A percentile compares a stretch with the other conserved stretches of the same genome.
Conservation (phyloP, 306 rosid species). For the Nissolia schottii region DNA sequence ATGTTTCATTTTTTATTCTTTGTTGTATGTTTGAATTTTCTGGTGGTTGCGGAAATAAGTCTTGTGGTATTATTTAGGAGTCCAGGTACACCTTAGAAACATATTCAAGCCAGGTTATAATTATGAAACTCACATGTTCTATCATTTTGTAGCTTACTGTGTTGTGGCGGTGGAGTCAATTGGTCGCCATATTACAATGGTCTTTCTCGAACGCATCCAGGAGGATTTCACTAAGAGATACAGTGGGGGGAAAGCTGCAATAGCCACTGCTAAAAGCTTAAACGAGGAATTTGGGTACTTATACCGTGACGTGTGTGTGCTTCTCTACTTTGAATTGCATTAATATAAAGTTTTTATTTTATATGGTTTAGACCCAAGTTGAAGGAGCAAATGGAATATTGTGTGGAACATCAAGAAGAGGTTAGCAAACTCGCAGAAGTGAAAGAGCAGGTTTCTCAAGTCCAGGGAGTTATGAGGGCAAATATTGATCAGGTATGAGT, state of each 20-base stretch:
- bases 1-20: no score
- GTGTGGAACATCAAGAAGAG: constrained; percentile 84
- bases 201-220: constrained; percentile 75
- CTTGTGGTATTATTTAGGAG: no score
- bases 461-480: constrained; percentile 78
- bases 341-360: constrained; percentile 8
- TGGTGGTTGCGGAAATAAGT: no score
- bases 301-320: not conserved
- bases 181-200: constrained; percentile 69
- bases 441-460: constrained; percentile 87
- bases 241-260: constrained; percentile 71
- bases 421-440: constrained; percentile 67
- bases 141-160: constrained; percentile 60
- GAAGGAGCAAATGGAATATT: constrained; percentile 87
- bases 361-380: constrained; percentile 51
- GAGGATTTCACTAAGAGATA: constrained; percentile 74
- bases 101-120: no score
- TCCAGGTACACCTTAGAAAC: no score
- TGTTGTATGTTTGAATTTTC: no score
- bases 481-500: constrained; percentile 72
- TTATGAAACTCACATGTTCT: constrained; percentile 26
- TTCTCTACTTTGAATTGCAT: not conserved
- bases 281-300: constrained; percentile 78
- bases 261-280: constrained; percentile 60
- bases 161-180: constrained; percentile 70